Conservation (phyloP, 208 protist genomes). For the Leishmania gerbilli region DNA sequence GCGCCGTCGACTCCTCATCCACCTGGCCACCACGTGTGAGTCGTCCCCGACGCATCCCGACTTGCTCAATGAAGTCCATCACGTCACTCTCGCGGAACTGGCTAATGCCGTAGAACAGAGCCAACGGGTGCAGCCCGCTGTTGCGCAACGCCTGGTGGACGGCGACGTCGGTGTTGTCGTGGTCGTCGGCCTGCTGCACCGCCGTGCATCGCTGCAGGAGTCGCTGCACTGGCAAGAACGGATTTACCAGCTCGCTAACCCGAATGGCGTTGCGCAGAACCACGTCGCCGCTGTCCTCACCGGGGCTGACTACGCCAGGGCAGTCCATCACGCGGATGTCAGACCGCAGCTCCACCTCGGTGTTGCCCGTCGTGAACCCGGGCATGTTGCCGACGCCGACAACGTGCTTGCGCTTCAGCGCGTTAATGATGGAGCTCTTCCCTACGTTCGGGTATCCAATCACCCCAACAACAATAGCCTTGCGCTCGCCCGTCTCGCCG, state of each 20-base stretch:
- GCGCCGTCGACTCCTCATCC: slow-evolving; percentile 91
- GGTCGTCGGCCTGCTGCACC: slow-evolving; percentile 45
- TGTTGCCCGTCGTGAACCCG: slow-evolving; percentile 95
- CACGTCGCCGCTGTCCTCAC: slow-evolving; percentile 88
- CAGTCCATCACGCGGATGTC: slow-evolving; percentile 97
- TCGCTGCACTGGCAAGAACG: slow-evolving; percentile 88
- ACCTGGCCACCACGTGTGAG: slow-evolving; percentile 86
- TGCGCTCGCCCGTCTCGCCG: slow-evolving; percentile 83
- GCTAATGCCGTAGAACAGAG: slow-evolving; percentile 84
- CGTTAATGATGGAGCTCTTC: slow-evolving; percentile 98
- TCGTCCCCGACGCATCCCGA: slow-evolving; percentile 82
- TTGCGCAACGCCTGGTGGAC: slow-evolving; percentile 19
- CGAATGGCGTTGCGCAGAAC: slow-evolving; percentile 96
- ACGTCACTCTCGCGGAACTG: slow-evolving; percentile 68
- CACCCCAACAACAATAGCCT: slow-evolving; percentile 95
- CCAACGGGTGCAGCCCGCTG: slow-evolving; percentile 66
- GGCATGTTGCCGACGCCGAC: slow-evolving; percentile 93
- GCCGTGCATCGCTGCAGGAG: slow-evolving; percentile 89
- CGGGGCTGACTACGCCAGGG: slow-evolving; percentile 96
- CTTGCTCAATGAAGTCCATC: slow-evolving; percentile 83
- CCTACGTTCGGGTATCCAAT: slow-evolving; percentile 99
- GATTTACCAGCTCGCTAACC: slow-evolving; percentile 94
- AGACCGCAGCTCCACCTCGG: slow-evolving; percentile 95
- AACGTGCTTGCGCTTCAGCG: slow-evolving; percentile 94
- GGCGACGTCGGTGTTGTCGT: slow-evolving; percentile 42